These are phyloP conservation scores for Mediolabrus comicus DNA, from an alignment of 108 stramenopile genomes.

Conservation along the genomic window DNA sequence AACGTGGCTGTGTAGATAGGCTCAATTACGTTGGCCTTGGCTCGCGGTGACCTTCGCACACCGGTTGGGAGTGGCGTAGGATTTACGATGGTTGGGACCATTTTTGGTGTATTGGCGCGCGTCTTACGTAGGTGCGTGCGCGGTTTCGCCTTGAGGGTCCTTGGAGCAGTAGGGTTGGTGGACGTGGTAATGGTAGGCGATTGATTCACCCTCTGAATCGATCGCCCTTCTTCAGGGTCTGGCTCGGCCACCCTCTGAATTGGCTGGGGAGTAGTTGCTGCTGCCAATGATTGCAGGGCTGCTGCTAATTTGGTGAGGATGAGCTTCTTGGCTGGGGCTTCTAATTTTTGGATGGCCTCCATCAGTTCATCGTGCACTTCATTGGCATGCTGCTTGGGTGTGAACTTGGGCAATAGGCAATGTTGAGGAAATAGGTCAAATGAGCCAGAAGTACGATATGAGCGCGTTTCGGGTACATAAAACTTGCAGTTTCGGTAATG, in stretches of 20 bases:
- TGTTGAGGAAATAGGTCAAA: slow-evolving; percentile 34
- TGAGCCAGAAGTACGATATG: slow-evolving; percentile 19
- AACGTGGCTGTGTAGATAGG: too few relatives aligned
- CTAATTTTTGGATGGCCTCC: background rate
- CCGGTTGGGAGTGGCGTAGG: too few relatives aligned
- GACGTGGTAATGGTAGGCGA: background rate
- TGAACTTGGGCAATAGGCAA: background rate
- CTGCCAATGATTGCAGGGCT: background rate
- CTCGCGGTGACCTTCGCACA: too few relatives aligned
- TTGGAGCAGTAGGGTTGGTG: too few relatives aligned
- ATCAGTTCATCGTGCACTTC: too few relatives aligned
- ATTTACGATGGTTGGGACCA: too few relatives aligned
- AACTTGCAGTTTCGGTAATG: slow-evolving; percentile 38
- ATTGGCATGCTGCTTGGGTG: background rate
- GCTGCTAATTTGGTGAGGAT: background rate
- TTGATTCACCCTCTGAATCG: background rate
- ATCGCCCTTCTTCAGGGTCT: too few relatives aligned
- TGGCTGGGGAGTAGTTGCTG: too few relatives aligned
- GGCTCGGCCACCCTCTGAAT: background rate
- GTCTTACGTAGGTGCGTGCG: too few relatives aligned
- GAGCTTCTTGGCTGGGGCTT: background rate
- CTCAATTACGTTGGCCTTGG: too few relatives aligned
- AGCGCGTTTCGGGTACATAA: slow-evolving; percentile 16
- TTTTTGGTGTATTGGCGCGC: too few relatives aligned
- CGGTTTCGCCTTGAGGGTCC: too few relatives aligned